Conservation (phyloP, 768 basidiomycete genomes). For the Clitopilus hobsonii region DNA sequence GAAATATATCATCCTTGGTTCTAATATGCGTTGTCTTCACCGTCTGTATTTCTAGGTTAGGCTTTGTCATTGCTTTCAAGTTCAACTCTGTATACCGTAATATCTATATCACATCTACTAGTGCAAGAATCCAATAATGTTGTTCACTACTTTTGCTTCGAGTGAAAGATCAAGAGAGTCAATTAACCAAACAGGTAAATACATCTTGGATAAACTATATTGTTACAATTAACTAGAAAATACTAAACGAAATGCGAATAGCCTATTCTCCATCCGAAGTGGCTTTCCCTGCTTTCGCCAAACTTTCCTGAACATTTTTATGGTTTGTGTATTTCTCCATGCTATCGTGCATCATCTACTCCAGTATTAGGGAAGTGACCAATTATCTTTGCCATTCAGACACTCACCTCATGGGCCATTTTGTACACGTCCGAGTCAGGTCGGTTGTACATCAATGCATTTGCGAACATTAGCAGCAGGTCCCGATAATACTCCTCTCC, state of each 20-base stretch:
- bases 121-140: too few species aligned
- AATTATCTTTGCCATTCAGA: too few species aligned
- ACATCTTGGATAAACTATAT: too few species aligned
- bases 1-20: slow-evolving; percentile 89
- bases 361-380: too few species aligned
- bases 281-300: too few species aligned
- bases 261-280: slow-evolving; percentile 19
- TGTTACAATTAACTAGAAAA: too few species aligned
- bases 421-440: slow-evolving; percentile 80
- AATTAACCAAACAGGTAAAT: too few species aligned
- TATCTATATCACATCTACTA: background rate
- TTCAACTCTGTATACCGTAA: slow-evolving; percentile 2
- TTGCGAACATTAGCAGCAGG: slow-evolving; percentile 90
- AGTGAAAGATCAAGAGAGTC: too few species aligned
- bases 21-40: slow-evolving; percentile 26
- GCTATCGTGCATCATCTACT: slow-evolving; percentile 78
- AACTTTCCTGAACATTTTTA: too few species aligned
- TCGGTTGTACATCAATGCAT: slow-evolving; percentile 96
- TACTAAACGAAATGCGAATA: background rate
- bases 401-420: slow-evolving; percentile 87
- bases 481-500: slow-evolving; percentile 89
- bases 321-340: slow-evolving; percentile 61
- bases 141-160: too few species aligned
- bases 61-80: slow-evolving; percentile 6
- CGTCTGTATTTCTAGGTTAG: background rate